phyloP scores from a whole-genome alignment of 1,139 yeast species.

The Kurtzmaniella quercitrusa region DNA sequence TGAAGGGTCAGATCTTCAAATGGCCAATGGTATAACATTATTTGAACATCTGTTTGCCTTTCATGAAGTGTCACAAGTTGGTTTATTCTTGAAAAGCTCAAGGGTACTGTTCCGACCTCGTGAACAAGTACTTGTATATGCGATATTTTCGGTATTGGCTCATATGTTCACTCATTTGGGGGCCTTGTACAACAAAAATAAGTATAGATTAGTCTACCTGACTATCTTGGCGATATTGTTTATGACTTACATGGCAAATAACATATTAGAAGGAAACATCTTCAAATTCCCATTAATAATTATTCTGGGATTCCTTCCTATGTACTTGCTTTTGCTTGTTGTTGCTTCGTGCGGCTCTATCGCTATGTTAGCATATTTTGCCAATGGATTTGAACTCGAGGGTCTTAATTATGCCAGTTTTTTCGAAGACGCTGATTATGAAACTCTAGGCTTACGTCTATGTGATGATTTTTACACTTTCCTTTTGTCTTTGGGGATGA shows the following conservation, averaged over 20 bases:
- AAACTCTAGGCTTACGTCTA: slow-evolving; percentile 22
- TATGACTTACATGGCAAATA: slow-evolving; percentile 40
- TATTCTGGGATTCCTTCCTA: slow-evolving; percentile 57
- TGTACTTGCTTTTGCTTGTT: slow-evolving; percentile 47
- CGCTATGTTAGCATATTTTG: slow-evolving; percentile 51
- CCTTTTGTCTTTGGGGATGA: slow-evolving; percentile 54
- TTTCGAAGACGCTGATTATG: slow-evolving; percentile 33
- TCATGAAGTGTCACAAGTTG: slow-evolving; percentile 55
- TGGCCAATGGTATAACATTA: slow-evolving; percentile 66
- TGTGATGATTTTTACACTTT: slow-evolving; percentile 67
- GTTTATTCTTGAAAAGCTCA: slow-evolving; percentile 24
- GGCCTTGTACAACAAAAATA: slow-evolving; percentile 48
- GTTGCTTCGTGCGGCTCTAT: slow-evolving; percentile 49
- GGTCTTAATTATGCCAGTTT: slow-evolving; percentile 49
- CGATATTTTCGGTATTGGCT: slow-evolving; percentile 48
- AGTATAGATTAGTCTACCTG: slow-evolving; percentile 60
- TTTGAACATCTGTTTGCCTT: slow-evolving; percentile 74
- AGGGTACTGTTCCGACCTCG: slow-evolving; percentile 38
- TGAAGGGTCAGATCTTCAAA: slow-evolving; percentile 54
- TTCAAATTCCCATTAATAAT: slow-evolving; percentile 48
- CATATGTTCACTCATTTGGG: slow-evolving; percentile 59
- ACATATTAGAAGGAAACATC: slow-evolving; percentile 28
- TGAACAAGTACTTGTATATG: slow-evolving; percentile 48
- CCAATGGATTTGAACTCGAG: slow-evolving; percentile 49
- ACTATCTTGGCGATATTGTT: slow-evolving; percentile 51